Evolutionary conservation across 164 flowering plant species (phyloP), one percentile per base, ranked within the genome.

Genomic region (Annona cherimola): DNA sequence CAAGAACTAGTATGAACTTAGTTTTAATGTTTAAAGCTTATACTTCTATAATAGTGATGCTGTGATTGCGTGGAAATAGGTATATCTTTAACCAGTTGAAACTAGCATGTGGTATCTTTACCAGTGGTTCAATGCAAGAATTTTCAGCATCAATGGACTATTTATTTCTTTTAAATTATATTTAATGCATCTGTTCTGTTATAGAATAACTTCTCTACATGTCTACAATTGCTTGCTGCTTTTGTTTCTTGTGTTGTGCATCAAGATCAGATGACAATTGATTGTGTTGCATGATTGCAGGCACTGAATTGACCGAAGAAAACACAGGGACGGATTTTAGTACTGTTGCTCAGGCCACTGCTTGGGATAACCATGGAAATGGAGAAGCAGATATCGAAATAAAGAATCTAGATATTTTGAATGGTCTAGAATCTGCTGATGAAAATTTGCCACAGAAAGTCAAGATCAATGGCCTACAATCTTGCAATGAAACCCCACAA

Each of bases 231-330:
- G n/a, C n/a, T n/a, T n/a, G n/a, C 16, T 16, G 26, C 40, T 14
- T 41, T 35, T 63, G 42, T 41, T 63, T 63, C 45, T 63, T 40
- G 11, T 12, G 16, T 16, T 63, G 44, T 18, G 16, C 41, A 1
- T 39, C 12, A 63, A 39, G 67, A 41, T 63, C 64, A 61, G 26
- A 40, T 61, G 39, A 50, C 57, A 61, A 61, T n/a, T n/a, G n/a
- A 35, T 19, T 61, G 35, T n/a, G 57, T 50, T 50, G 14, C 14
- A 5, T 50, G 57, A 11, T 50, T 50, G 57, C 57, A 82, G 88
- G 74, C 61, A 62, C 64, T 42, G 77, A 59, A 68, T 73, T 67
- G 40, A 67, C 71, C 45, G 57, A 76, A 71, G 83, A 69, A 73
- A 45, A 62, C 72, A 63, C 20, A 59, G 81, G 61, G 61, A 62